Evolutionary conservation across 345 rosid species (phyloP).

Genomic region (Gossypium raimondii): DNA sequence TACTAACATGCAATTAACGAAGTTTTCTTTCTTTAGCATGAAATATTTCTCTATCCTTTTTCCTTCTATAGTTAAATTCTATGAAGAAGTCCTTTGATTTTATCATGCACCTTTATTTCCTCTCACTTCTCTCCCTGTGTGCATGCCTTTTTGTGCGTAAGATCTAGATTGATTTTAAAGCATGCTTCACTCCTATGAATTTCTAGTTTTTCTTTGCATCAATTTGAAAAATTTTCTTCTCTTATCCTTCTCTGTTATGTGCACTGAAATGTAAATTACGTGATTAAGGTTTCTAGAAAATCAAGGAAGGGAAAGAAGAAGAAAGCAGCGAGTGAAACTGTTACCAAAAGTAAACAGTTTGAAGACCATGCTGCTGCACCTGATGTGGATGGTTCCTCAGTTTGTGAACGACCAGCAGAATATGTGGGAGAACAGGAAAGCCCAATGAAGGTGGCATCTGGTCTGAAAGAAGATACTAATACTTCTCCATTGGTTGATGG

Average conservation of each 20-base stretch:
- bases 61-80: not conserved
- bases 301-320: conserved; percentile 67
- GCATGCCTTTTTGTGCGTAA: not conserved
- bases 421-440: conserved; percentile 25
- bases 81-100: not conserved
- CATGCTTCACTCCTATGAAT: not conserved
- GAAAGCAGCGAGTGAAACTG: conserved; percentile 30
- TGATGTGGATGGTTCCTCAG: conserved; percentile 29
- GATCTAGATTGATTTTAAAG: not conserved
- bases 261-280: conserved; percentile 18
- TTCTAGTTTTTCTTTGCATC: not conserved
- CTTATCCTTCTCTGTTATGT: conserved; percentile 3
- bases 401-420: conserved; percentile 28
- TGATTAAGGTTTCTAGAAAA: conserved; percentile 74
- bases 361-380: conserved; percentile 34
- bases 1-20: not conserved
- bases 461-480: conserved; percentile 22
- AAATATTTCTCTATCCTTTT: not conserved
- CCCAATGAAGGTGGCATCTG: conserved; percentile 23
- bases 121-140: not conserved
- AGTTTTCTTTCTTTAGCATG: not conserved
- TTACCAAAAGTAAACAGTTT: conserved; percentile 34
- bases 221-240: not conserved
- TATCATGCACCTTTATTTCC: not conserved
- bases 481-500: conserved; percentile 24